Evolutionary conservation across 441 rosid genomes (phyloP).

Genomic region (Syzygium syzygioides): DNA sequence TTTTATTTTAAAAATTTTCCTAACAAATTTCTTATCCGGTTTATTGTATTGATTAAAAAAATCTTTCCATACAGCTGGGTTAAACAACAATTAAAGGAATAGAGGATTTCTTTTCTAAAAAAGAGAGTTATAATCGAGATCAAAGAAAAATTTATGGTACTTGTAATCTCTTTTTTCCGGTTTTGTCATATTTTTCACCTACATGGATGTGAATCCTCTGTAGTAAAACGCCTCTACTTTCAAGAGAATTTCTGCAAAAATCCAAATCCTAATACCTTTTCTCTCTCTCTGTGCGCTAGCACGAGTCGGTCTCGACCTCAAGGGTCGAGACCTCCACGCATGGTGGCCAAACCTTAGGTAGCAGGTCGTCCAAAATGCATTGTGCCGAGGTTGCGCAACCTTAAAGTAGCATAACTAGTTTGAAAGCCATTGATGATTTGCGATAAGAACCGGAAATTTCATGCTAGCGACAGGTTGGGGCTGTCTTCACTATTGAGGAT

Average conservation of each 20-base stretch:
- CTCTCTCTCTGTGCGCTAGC: neutral
- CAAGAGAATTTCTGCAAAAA: neutral
- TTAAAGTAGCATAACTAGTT: neutral
- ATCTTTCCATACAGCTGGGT: neutral
- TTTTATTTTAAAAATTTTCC: neutral
- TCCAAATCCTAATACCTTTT: neutral
- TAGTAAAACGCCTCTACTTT: neutral
- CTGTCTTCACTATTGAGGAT: neutral
- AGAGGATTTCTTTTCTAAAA: neutral
- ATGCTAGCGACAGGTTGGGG: neutral
- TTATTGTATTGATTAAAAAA: neutral
- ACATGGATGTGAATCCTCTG: neutral
- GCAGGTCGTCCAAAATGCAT: neutral
- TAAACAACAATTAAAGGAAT: neutral
- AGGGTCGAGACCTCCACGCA: neutral
- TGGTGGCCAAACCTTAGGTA: neutral
- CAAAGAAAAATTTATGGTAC: accelerated
- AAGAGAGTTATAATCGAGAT: neutral
- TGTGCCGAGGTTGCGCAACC: neutral
- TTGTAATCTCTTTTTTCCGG: neutral
- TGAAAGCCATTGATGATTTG: neutral
- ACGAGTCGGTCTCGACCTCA: neutral
- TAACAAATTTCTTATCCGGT: neutral
- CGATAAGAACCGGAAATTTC: neutral
- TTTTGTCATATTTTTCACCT: neutral